Conservation (phyloP, 108 stramenopile genomes). For the Mediolabrus comicus region DNA sequence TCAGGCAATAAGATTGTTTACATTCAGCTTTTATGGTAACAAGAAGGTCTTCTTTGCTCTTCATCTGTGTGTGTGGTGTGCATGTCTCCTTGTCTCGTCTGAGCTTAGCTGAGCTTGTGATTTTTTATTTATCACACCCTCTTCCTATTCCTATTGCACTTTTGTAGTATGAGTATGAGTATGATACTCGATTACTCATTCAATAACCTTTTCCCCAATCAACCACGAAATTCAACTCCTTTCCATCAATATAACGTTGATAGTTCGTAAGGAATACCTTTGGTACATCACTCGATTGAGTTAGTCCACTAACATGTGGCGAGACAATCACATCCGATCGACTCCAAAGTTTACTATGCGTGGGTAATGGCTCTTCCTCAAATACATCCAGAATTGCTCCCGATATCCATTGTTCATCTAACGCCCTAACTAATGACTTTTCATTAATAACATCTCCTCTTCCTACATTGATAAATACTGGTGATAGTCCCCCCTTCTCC, state of each 20-base stretch:
- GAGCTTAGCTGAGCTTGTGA: too few species aligned
- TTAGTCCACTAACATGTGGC: slow-evolving; percentile 51
- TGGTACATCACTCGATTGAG: slow-evolving; percentile 39
- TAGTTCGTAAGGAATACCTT: slow-evolving; percentile 45
- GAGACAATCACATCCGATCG: slow-evolving; percentile 42
- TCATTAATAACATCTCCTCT: slow-evolving; percentile 51
- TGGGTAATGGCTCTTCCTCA: slow-evolving; percentile 45
- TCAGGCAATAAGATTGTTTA: too few species aligned
- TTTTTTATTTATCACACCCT: too few species aligned
- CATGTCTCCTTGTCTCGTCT: too few species aligned
- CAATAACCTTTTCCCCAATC: slow-evolving; percentile 54
- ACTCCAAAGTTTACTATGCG: slow-evolving; percentile 40
- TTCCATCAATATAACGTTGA: slow-evolving; percentile 43
- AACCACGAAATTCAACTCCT: slow-evolving; percentile 35
- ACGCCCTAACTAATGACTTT: slow-evolving; percentile 24
- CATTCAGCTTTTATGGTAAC: too few species aligned
- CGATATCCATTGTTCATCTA: slow-evolving; percentile 43
- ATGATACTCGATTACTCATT: too few species aligned
- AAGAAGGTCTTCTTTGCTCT: too few species aligned
- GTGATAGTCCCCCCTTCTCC: slow-evolving; percentile 31
- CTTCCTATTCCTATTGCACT: too few species aligned
- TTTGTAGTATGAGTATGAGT: too few species aligned
- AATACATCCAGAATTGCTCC: slow-evolving; percentile 62
- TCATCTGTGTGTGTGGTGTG: too few species aligned
- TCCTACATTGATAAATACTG: slow-evolving; percentile 57